A percentile compares a stretch with the other conserved stretches of the same genome.
These are phyloP conservation scores for Fraxinus sp. DNA, from an alignment of 305 asterid species.

Conservation along the genomic window DNA sequence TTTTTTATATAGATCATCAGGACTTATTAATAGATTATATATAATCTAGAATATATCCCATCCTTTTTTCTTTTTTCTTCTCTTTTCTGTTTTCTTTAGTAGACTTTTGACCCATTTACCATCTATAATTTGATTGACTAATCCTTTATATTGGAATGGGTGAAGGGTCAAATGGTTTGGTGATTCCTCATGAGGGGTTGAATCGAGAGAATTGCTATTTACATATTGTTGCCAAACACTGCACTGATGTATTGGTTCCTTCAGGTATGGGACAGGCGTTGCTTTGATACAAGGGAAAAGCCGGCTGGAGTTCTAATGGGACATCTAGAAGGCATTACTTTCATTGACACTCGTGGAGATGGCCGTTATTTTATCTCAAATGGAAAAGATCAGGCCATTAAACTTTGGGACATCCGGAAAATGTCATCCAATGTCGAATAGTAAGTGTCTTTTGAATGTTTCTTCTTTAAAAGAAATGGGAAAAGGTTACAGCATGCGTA, in stretches of 20 bases:
- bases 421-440: conserved; percentile 84
- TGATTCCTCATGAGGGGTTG: background rate
- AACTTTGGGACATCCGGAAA: conserved; percentile 94
- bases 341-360: conserved; percentile 88
- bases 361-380: conserved; percentile 94
- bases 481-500: background rate
- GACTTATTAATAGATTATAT: background rate
- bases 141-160: background rate
- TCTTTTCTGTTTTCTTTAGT: background rate
- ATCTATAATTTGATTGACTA: background rate
- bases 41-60: background rate
- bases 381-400: conserved; percentile 90
- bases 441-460: conserved; percentile 42
- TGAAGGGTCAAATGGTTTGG: background rate
- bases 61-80: background rate
- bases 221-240: background rate
- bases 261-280: conserved; percentile 98
- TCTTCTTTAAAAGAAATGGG: background rate
- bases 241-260: conserved; percentile 13
- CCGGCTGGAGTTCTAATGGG: conserved; percentile 90
- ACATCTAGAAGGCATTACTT: conserved; percentile 89
- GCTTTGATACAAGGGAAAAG: conserved; percentile 53
- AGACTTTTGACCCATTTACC: background rate
- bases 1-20: background rate
- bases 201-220: background rate